These are phyloP conservation scores for Trichoderma pleuroti DNA, from an alignment of 2,329 filamentous ascomycete species.

Conservation along the genomic window DNA sequence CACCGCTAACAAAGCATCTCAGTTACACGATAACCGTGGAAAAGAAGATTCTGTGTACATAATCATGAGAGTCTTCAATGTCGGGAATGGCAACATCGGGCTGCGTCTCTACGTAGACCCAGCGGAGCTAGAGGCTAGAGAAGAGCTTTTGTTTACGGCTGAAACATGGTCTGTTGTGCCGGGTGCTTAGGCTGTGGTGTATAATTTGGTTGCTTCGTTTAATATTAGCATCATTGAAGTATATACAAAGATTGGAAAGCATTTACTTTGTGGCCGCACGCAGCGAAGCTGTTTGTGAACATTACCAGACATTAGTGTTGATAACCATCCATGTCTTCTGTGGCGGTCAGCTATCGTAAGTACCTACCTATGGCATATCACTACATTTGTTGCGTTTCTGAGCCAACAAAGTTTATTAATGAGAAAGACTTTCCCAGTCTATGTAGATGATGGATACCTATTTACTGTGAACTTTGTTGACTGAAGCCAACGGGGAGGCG, in stretches of 20 bases:
- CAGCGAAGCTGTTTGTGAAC: no score
- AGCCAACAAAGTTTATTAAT: background rate
- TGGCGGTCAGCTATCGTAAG: background rate
- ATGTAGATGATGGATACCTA: background rate
- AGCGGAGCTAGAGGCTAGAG: background rate
- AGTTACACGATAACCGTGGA: background rate
- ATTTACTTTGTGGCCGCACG: background rate
- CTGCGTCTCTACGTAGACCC: background rate
- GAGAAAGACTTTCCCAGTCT: background rate
- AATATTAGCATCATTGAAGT: background rate
- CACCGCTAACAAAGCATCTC: conserved; percentile 13
- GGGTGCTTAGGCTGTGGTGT: background rate
- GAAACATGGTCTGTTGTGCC: background rate
- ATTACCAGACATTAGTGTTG: background rate
- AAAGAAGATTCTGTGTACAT: background rate
- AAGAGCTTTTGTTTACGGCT: background rate
- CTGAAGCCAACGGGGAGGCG: background rate
- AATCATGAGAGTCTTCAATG: background rate
- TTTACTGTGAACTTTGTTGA: background rate
- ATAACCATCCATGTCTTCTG: background rate
- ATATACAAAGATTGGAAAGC: background rate
- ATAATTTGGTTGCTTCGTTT: background rate
- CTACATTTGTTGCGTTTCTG: background rate
- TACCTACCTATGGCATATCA: background rate
- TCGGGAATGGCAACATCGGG: background rate